Conservation (phyloP, 2,329 filamentous ascomycete genomes). For the Zymoseptoria tritici region DNA sequence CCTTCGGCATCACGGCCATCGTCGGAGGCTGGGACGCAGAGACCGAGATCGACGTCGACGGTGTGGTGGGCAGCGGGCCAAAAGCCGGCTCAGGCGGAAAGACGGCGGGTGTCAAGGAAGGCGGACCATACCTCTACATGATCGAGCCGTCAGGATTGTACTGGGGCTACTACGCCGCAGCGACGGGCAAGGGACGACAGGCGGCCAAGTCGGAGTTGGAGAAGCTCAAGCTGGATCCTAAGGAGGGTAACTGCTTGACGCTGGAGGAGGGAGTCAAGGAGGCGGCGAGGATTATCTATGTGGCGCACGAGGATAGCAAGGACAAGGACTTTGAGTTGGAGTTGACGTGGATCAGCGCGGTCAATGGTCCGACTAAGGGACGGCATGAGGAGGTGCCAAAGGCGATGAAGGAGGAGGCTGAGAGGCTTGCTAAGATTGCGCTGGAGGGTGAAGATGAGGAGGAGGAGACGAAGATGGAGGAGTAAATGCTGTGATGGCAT, state of each 20-base stretch:
- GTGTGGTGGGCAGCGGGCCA: constrained; percentile 79
- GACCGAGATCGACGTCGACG: constrained; percentile 75
- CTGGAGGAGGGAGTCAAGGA: constrained; percentile 88
- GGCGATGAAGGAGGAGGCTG: constrained; percentile 82
- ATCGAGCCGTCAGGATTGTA: constrained; percentile 95
- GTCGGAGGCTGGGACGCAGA: constrained; percentile 90
- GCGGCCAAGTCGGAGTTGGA: constrained; percentile 96
- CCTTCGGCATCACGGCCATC: constrained; percentile 94
- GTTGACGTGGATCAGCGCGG: constrained; percentile 93
- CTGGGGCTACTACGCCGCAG: constrained; percentile 98
- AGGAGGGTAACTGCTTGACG: constrained; percentile 62
- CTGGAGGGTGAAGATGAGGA: constrained; percentile 78
- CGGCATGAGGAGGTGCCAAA: constrained; percentile 89
- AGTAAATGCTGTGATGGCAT: constrained; percentile 10
- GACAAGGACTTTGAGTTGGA: constrained; percentile 99
- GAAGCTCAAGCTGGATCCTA: constrained; percentile 71
- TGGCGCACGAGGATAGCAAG: constrained; percentile 97
- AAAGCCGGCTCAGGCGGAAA: constrained; percentile 76
- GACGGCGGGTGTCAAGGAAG: constrained; percentile 64
- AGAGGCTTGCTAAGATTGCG: constrained; percentile 83
- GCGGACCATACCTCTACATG: constrained; percentile 95
- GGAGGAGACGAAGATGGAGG: constrained; percentile 19
- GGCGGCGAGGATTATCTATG: constrained; percentile 92
- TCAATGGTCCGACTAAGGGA: constrained; percentile 82
- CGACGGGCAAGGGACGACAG: constrained; percentile 93